Evolutionary conservation across 1,284 basidiomycete genomes (phyloP).

Genomic region (Naganishia sp.): DNA sequence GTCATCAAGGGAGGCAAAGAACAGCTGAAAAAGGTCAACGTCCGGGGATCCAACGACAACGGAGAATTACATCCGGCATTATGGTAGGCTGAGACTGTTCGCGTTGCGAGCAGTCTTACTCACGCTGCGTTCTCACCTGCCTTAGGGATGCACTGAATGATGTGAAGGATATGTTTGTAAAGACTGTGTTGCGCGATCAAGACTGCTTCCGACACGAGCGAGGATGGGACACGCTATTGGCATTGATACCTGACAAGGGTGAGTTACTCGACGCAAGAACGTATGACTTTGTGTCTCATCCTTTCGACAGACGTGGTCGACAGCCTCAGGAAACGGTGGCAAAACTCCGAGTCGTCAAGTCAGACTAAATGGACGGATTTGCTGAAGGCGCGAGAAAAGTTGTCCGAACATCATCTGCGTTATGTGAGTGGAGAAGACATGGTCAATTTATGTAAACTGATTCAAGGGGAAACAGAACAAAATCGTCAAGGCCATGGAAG

Average conservation of each 20-base stretch:
- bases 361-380: constrained; percentile 24
- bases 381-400: constrained; percentile 20
- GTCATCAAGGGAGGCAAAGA: constrained; percentile 82
- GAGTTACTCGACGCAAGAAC: background rate
- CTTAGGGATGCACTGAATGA: constrained; percentile 60
- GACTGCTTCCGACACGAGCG: constrained; percentile 74
- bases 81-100: constrained; percentile 57
- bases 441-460: background rate
- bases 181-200: constrained; percentile 79
- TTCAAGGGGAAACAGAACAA: constrained; percentile 37
- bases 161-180: constrained; percentile 64
- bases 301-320: constrained; percentile 14
- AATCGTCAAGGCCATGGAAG: constrained; percentile 64
- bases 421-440: background rate
- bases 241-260: constrained; percentile 65
- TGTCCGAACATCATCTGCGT: constrained; percentile 14
- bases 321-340: constrained; percentile 16
- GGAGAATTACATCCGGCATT: constrained; percentile 69
- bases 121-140: background rate
- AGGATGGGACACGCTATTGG: constrained; percentile 73
- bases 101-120: background rate
- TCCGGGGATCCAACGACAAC: constrained; percentile 54
- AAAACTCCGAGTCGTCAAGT: constrained; percentile 21
- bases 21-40: constrained; percentile 80
- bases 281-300: background rate